A percentile compares a stretch with the other conserved stretches of the same genome.
phyloP scores from a whole-genome alignment of 257 asterid genomes.

The Fraxinus quadrangulata region DNA sequence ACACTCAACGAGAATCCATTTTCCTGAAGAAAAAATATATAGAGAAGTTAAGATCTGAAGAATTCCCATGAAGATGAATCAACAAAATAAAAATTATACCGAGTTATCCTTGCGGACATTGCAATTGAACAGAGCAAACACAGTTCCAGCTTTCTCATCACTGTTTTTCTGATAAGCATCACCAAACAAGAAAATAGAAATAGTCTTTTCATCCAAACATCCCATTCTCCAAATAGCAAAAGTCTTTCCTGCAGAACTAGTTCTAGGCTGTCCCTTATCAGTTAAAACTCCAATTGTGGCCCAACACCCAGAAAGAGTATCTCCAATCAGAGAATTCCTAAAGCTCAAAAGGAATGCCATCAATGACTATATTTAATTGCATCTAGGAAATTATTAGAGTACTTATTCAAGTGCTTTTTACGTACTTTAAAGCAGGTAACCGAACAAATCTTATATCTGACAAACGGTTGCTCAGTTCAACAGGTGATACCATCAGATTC shows the following conservation, averaged over 20 bases:
- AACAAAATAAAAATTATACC: constrained; percentile 43
- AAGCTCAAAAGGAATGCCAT: constrained; percentile 16
- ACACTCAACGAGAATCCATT: constrained; percentile 74
- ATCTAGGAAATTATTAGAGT: background rate
- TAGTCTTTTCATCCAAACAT: constrained; percentile 59
- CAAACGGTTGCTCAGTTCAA: constrained; percentile 82
- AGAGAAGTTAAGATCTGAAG: constrained; percentile 14
- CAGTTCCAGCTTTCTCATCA: constrained; percentile 65
- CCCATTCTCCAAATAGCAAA: constrained; percentile 82
- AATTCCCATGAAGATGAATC: constrained; percentile 7
- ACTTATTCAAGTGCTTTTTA: background rate
- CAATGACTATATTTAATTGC: constrained; percentile 12
- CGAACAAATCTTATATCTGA: constrained; percentile 85
- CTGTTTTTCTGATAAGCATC: constrained; percentile 75
- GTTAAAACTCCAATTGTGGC: constrained; percentile 78
- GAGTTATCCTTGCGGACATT: constrained; percentile 65
- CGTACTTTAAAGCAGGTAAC: constrained; percentile 78
- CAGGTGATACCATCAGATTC: constrained; percentile 62
- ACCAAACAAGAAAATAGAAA: constrained; percentile 86
- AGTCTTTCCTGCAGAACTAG: constrained; percentile 82
- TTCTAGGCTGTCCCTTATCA: constrained; percentile 68
- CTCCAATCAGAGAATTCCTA: constrained; percentile 71
- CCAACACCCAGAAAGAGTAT: constrained; percentile 92
- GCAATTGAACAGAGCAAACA: constrained; percentile 77
- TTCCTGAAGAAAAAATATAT: constrained; percentile 51